These are phyloP conservation scores for Trifolium subterraneum DNA, from an alignment of 306 rosid genomes.

Conservation along the genomic window DNA sequence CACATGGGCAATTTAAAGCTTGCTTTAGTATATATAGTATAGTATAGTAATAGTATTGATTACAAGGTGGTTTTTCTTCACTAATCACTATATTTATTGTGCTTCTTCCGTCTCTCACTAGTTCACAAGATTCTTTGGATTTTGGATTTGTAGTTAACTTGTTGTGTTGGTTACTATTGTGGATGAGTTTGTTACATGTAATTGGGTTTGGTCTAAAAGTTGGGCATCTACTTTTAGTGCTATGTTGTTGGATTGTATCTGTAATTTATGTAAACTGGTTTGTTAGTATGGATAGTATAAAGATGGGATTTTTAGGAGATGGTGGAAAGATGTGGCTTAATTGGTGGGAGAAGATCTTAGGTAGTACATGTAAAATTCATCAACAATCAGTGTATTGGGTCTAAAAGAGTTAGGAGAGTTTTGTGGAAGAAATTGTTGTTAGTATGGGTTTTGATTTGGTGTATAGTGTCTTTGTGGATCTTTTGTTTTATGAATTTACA, in stretches of 20 bases:
- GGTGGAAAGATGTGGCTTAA: constrained; percentile 59
- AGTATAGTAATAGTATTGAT: too few species aligned
- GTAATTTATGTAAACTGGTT: constrained; percentile 76
- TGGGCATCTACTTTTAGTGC: constrained; percentile 84
- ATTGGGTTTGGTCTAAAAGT: constrained; percentile 79
- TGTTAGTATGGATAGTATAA: constrained; percentile 58
- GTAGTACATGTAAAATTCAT: constrained; percentile 46
- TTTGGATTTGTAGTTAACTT: constrained; percentile 22
- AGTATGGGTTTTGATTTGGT: constrained; percentile 71
- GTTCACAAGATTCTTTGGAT: constrained; percentile 55
- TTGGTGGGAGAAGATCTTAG: constrained; percentile 68
- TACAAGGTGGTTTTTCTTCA: constrained; percentile 33
- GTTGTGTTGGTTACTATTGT: constrained; percentile 63
- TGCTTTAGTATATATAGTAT: too few species aligned
- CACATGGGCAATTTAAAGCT: too few species aligned
- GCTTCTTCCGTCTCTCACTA: constrained; percentile 36
- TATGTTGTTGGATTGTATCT: constrained; percentile 72
- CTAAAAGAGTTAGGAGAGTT: constrained; percentile 47
- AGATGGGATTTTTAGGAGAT: constrained; percentile 64
- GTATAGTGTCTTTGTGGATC: constrained; percentile 61
- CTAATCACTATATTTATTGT: constrained; percentile 31
- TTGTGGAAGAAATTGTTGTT: constrained; percentile 54
- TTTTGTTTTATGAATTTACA: constrained; percentile 62
- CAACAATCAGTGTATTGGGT: constrained; percentile 64
- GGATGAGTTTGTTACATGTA: constrained; percentile 84